Base-by-base conservation (phyloP, 257 asterid genomes). In the Solanum pimpinellifolium region DNA sequence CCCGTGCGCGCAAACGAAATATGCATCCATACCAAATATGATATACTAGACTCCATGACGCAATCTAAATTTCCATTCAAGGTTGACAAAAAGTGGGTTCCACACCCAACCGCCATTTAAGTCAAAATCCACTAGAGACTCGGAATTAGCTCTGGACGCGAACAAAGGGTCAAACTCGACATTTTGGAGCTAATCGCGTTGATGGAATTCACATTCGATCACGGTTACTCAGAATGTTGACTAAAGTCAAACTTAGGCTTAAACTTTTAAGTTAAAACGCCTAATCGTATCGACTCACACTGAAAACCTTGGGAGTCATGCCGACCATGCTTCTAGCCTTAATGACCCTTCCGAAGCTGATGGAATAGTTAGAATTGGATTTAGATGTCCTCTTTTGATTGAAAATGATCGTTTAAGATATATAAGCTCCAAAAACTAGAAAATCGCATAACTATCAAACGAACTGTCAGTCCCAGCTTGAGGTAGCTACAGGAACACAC, bases 161-260 rank as follows among this genome's bases (percentile, higher is more conserved):
- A 16, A 52, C 10, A 3, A 52, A 52, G 4, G 62, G 62, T 52
- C 62, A 6, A 52, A 52, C 62, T 2, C 1, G n/a, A 16, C 62
- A 16, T 52, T 42, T 16, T 0, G 3, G 4, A 52, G 62, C 62
- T 52, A 52, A 52, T 1, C 10, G 10, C 4, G 0, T 0, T 6
- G 23, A 52, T 1, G 1, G 0, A 52, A 52, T 52, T 52, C 62
- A 0, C 10, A 52, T 52, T 0, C 1, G 9, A 52, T 9, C 62
- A 3, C 4, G 4, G 1, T 52, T 52, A 16, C 62, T 52, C 9
- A 16, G 1, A 52, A 52, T 16, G 62, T 16, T 16, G 23, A 52
- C 62, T 52, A 1, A 16, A 52, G 62, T 52, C n/a, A 52, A 52
- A 52, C 9, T 16, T 52, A 15, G 7, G 6, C 60, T 52, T 44